Base-by-base conservation (phyloP, 306 rosid species). In the Corylus avellana region DNA sequence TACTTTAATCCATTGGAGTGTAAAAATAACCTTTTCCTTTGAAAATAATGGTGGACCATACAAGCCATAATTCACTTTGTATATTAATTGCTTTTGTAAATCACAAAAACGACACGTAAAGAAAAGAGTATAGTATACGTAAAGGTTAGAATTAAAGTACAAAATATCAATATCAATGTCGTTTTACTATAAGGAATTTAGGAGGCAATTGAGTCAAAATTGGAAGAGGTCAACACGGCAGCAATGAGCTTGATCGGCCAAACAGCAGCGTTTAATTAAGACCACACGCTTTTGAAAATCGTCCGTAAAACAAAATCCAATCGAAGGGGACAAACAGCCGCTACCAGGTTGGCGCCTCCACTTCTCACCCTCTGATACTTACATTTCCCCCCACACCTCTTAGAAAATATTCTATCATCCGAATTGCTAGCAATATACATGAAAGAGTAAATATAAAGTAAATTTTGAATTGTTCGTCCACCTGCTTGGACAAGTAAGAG, bases 271-370 rank as follows among this genome's bases (percentile, higher is more conserved):
- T 16, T 39, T 81, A 49, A 64, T 82, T 70, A 44, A 46, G 74
- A 16, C 74, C 77, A 82, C 82, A 73, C 84, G 70, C 63, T 35
- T 70, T 78, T 59, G 78, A 69, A 75, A 82, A 77, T 80, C 70
- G 79, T 27, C 44, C 57, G 44, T 66, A 32, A 32, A 58, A 83
- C 77, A 81, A 83, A 74, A 80, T 64, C 82, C 87, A 79, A 82
- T 50, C 75, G 80, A 73, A 17, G 90, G 83, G 56, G 88, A 84
- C 90, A 84, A 84, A 81, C 83, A 84, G 81, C 94, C 83, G 87
- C 85, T 77, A 72, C 89, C 89, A 85, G 81, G 57, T 69, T 85
- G 89, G 72, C 78, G 56, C 4, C 8, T 59, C 9, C 49, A 67
- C 55, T 53, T 77, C 76, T 61, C 81, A 63, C 73, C 79, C 74